Conservation (phyloP, 2,329 filamentous ascomycete genomes). For the Paraphoma sp. region DNA sequence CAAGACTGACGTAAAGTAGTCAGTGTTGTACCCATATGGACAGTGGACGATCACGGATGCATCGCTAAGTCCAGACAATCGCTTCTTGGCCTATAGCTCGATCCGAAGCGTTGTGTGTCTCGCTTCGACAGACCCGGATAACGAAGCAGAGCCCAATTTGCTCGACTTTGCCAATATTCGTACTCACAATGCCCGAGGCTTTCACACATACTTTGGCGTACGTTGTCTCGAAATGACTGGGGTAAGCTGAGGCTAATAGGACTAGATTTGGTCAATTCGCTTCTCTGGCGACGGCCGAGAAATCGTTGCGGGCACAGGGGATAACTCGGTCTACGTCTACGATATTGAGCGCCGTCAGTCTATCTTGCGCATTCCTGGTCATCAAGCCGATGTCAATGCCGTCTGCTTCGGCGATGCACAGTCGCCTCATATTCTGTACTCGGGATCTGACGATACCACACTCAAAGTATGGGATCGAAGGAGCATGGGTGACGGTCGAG, state of each 20-base stretch:
- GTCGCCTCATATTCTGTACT: slow-evolving; percentile 93
- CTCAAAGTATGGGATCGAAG: slow-evolving; percentile 96
- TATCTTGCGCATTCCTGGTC: slow-evolving; percentile 77
- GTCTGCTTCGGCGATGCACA: slow-evolving; percentile 91
- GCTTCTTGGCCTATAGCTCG: slow-evolving; percentile 88
- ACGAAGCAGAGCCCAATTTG: slow-evolving; percentile 78
- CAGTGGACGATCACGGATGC: slow-evolving; percentile 98
- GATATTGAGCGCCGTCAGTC: slow-evolving; percentile 83
- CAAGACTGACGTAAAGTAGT: slow-evolving; percentile 62
- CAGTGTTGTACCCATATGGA: slow-evolving; percentile 81
- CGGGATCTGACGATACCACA: slow-evolving; percentile 91
- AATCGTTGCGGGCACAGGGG: slow-evolving; percentile 86
- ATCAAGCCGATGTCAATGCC: slow-evolving; percentile 90
- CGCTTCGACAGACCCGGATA: slow-evolving; percentile 83
- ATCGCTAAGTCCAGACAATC: slow-evolving; percentile 88
- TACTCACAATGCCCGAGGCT: slow-evolving; percentile 43
- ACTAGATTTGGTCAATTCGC: slow-evolving; percentile 82
- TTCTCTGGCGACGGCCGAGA: slow-evolving; percentile 93
- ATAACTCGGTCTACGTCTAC: slow-evolving; percentile 83
- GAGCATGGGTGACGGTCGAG: slow-evolving; percentile 66
- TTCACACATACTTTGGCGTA: slow-evolving; percentile 44
- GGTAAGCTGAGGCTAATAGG: slow-evolving; percentile 8
- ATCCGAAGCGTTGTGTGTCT: slow-evolving; percentile 85
- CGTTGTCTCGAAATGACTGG: background rate
- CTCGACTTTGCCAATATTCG: slow-evolving; percentile 72